These are phyloP conservation scores for Clarkia xantiana DNA, from an alignment of 345 rosid species.

Conservation along the genomic window DNA sequence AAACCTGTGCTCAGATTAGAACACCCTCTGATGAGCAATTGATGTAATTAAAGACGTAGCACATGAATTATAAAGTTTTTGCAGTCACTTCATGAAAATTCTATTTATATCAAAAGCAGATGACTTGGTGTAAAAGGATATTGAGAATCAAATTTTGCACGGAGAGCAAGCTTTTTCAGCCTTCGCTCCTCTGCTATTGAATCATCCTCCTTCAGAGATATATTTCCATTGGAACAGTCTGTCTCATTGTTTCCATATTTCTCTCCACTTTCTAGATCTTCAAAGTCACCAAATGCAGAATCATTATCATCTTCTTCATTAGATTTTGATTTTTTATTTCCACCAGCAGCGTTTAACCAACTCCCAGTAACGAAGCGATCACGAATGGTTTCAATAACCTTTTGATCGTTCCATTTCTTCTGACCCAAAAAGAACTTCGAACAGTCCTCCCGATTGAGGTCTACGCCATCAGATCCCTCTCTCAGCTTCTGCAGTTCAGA, in stretches of 20 bases:
- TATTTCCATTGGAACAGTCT: slow-evolving; percentile 18
- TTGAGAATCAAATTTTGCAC: slow-evolving; percentile 67
- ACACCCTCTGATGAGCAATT: no score
- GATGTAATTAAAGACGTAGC: no score
- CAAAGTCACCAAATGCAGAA: slow-evolving; percentile 61
- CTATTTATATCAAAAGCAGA: neutral
- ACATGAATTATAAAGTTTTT: neutral
- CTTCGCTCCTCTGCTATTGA: slow-evolving; percentile 40
- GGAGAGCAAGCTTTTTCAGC: slow-evolving; percentile 67
- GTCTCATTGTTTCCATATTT: slow-evolving; percentile 22
- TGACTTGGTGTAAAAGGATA: slow-evolving; percentile 46
- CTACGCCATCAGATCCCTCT: slow-evolving; percentile 29
- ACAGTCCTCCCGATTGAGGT: slow-evolving; percentile 47
- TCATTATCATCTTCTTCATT: slow-evolving; percentile 31
- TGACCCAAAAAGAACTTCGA: slow-evolving; percentile 45
- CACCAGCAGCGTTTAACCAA: slow-evolving; percentile 64
- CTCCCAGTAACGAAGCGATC: slow-evolving; percentile 84
- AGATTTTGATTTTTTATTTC: slow-evolving; percentile 29
- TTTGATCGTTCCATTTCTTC: slow-evolving; percentile 59
- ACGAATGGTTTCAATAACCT: slow-evolving; percentile 52
- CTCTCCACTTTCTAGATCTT: slow-evolving; percentile 81
- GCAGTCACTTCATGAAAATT: neutral
- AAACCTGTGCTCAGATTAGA: no score
- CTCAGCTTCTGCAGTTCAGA: slow-evolving; percentile 30
- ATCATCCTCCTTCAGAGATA: slow-evolving; percentile 31